Percentiles rank a stretch among this genome's conserved stretches.
phyloP scores from a whole-genome alignment of 805 yeast genomes.

The Teunomyces atbi region DNA sequence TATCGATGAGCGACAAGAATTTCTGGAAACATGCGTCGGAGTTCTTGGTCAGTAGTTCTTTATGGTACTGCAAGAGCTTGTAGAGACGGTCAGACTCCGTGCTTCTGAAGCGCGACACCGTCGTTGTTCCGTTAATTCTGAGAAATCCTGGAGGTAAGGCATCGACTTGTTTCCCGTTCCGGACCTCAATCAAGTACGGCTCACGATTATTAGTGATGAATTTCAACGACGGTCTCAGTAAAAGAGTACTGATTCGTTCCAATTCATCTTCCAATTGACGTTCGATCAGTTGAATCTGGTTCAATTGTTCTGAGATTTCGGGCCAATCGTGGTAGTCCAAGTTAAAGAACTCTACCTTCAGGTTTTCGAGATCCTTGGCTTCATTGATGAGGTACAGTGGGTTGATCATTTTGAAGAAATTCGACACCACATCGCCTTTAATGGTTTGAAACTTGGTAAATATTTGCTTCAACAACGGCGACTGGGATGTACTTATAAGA shows the following conservation, averaged over 20 bases:
- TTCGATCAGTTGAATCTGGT: conserved; percentile 45
- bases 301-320: conserved; percentile 33
- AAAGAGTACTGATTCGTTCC: conserved; percentile 35
- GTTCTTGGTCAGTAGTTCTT: conserved; percentile 48
- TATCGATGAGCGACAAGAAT: conserved; percentile 38
- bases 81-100: conserved; percentile 54
- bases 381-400: conserved; percentile 52
- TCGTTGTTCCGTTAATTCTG: conserved; percentile 65
- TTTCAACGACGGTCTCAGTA: conserved; percentile 57
- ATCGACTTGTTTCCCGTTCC: conserved; percentile 53
- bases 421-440: conserved; percentile 26
- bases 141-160: conserved; percentile 74
- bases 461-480: conserved; percentile 33
- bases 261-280: conserved; percentile 53
- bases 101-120: conserved; percentile 71
- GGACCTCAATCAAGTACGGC: conserved; percentile 74
- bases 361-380: conserved; percentile 40
- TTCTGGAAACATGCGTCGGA: conserved; percentile 47
- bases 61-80: conserved; percentile 56
- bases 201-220: conserved; percentile 60
- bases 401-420: conserved; percentile 51
- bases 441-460: conserved; percentile 37
- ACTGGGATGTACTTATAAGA: conserved; percentile 29
- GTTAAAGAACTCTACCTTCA: conserved; percentile 45
- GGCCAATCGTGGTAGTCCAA: conserved; percentile 33